phyloP scores from a whole-genome alignment of 1,284 basidiomycete species.

The Fomitiporia mediterranea region DNA sequence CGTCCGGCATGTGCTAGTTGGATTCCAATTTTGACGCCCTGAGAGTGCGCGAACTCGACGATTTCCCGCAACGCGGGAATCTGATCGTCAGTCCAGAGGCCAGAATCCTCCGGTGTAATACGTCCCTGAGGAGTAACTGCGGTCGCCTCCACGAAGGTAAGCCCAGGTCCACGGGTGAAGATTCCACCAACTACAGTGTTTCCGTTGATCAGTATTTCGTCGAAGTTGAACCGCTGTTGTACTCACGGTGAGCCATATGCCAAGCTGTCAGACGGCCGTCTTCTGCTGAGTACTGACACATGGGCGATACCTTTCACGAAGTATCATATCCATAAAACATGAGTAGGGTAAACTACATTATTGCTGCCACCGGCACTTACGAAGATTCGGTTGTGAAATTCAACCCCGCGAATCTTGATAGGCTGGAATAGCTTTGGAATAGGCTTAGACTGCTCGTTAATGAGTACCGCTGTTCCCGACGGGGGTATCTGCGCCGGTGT shows the following conservation, averaged over 20 bases:
- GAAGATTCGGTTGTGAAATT: slow-evolving; percentile 39
- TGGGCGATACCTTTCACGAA: slow-evolving; percentile 35
- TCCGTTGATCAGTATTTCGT: background rate
- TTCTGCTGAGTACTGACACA: slow-evolving; percentile 63
- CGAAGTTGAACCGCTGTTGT: background rate
- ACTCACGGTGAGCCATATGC: slow-evolving; percentile 48
- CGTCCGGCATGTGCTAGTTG: slow-evolving; percentile 63
- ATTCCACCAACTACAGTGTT: slow-evolving; percentile 40
- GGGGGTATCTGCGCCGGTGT: slow-evolving; percentile 49
- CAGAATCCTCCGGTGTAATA: slow-evolving; percentile 46
- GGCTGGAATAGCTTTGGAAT: slow-evolving; percentile 62
- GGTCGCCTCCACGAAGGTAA: slow-evolving; percentile 53
- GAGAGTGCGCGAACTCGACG: slow-evolving; percentile 50
- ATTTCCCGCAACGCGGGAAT: slow-evolving; percentile 49
- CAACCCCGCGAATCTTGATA: slow-evolving; percentile 47
- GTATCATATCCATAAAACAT: too few species aligned
- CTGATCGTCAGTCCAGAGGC: slow-evolving; percentile 52
- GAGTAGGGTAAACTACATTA: background rate
- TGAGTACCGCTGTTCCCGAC: slow-evolving; percentile 43
- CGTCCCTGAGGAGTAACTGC: slow-evolving; percentile 59
- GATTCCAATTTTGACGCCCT: slow-evolving; percentile 46
- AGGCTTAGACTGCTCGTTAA: slow-evolving; percentile 37
- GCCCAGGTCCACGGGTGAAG: slow-evolving; percentile 43
- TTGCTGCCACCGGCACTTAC: slow-evolving; percentile 30
- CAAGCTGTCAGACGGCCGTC: slow-evolving; percentile 48